Conservation (phyloP, 257 asterid genomes). For the Ilex aquifolium region DNA sequence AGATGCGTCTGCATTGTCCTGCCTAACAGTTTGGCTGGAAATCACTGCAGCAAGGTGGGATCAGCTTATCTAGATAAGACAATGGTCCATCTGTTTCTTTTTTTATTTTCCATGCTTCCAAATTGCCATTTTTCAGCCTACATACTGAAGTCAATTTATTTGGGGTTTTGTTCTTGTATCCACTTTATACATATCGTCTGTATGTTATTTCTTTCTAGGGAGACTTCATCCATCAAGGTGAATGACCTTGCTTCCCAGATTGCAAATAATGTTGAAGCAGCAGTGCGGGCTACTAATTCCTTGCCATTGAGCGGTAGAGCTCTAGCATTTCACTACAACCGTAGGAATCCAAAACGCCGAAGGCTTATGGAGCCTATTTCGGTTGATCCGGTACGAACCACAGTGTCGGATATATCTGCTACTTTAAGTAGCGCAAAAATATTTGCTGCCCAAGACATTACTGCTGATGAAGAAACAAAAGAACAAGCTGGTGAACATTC, state of each 20-base stretch:
- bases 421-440: conserved; percentile 34
- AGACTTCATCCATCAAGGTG: conserved; percentile 90
- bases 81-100: conserved; percentile 7
- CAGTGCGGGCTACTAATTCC: conserved; percentile 82
- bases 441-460: conserved; percentile 27
- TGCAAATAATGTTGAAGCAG: conserved; percentile 87
- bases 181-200: conserved; percentile 13
- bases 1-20: conserved; percentile 78
- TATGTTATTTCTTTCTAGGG: conserved; percentile 53
- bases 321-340: conserved; percentile 62
- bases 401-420: conserved; percentile 40
- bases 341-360: conserved; percentile 79
- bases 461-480: conserved; percentile 43
- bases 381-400: conserved; percentile 30
- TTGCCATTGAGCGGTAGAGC: conserved; percentile 71
- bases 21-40: conserved; percentile 95
- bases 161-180: not conserved
- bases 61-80: conserved; percentile 18
- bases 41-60: conserved; percentile 92
- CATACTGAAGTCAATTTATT: not conserved
- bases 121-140: not conserved
- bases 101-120: conserved; percentile 5
- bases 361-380: conserved; percentile 62
- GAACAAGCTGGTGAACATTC: conserved; percentile 38
- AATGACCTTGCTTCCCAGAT: conserved; percentile 86